These are phyloP conservation scores for Lathyrus aphaca DNA, from an alignment of 306 rosid species.

Conservation along the genomic window DNA sequence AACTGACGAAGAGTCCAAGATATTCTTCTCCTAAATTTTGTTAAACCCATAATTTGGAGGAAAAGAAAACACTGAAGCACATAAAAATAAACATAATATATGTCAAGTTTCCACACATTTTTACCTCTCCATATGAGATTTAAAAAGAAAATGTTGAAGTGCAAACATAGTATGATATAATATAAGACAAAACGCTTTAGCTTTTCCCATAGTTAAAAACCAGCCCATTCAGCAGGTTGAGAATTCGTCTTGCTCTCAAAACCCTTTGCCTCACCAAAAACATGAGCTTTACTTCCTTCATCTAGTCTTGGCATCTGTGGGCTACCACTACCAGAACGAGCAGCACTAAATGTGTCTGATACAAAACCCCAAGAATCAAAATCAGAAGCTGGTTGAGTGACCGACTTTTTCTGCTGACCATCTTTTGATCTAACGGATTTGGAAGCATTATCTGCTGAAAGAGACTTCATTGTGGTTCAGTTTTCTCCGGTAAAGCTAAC, in stretches of 20 bases:
- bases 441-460: slow-evolving; percentile 46
- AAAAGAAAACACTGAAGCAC: slow-evolving; percentile 55
- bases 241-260: slow-evolving; percentile 60
- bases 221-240: slow-evolving; percentile 99
- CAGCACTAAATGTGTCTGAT: slow-evolving; percentile 66
- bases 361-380: slow-evolving; percentile 88
- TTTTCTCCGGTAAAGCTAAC: slow-evolving; percentile 78
- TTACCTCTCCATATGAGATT: slow-evolving; percentile 38
- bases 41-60: neutral
- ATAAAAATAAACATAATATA: slow-evolving; percentile 47
- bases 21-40: no score
- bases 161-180: slow-evolving; percentile 31
- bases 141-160: slow-evolving; percentile 5
- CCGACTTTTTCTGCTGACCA: slow-evolving; percentile 58
- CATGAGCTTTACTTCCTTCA: slow-evolving; percentile 59
- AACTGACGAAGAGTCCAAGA: no score
- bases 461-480: slow-evolving; percentile 51
- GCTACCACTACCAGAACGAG: slow-evolving; percentile 58
- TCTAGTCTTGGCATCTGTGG: slow-evolving; percentile 52
- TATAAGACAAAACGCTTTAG: slow-evolving; percentile 34
- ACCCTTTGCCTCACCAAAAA: slow-evolving; percentile 50
- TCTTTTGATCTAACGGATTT: slow-evolving; percentile 80
- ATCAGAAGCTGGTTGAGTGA: slow-evolving; percentile 47
- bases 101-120: slow-evolving; percentile 24
- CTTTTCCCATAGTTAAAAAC: slow-evolving; percentile 58